Conservation (phyloP, 495 filamentous ascomycete genomes). For the Lichenothelia convexa region DNA sequence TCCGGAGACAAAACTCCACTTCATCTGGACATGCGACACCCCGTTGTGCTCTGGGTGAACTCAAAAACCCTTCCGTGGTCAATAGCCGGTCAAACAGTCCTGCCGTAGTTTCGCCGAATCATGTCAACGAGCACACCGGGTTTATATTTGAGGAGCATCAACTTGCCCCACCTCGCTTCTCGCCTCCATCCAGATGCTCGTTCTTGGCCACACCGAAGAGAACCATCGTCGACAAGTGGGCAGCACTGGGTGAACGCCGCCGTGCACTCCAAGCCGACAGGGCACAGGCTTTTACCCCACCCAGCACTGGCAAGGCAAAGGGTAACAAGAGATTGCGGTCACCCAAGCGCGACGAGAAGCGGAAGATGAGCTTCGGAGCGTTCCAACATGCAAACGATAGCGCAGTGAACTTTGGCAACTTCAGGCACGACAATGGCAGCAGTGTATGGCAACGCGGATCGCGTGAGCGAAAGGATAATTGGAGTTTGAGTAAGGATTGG, state of each 20-base stretch:
- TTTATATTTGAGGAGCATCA: conserved; percentile 48
- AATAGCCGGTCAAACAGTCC: conserved; percentile 16
- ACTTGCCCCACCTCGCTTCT: conserved; percentile 31
- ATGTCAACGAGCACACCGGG: conserved; percentile 41
- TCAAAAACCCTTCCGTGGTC: conserved; percentile 19
- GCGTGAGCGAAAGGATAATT: conserved; percentile 13
- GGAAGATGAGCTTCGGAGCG: conserved; percentile 11
- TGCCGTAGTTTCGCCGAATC: conserved; percentile 6
- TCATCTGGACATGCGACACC: conserved; percentile 17
- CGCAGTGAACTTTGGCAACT: neutral
- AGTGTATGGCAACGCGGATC: too few species aligned
- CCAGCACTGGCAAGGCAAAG: neutral
- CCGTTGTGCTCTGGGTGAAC: conserved; percentile 17
- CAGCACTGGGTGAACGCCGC: conserved; percentile 61
- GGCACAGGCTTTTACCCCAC: too few species aligned
- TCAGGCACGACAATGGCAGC: conserved; percentile 4
- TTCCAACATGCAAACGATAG: conserved; percentile 3
- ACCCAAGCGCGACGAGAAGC: conserved; percentile 11
- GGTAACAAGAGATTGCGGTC: too few species aligned
- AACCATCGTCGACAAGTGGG: conserved; percentile 64
- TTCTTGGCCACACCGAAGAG: too few species aligned
- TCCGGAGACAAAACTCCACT: conserved; percentile 10
- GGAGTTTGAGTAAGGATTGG: conserved; percentile 41
- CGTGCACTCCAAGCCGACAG: conserved; percentile 19
- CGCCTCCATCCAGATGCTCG: conserved; percentile 30